Evolutionary conservation across 1,284 basidiomycete species (phyloP).

Genomic region (Ustilago sp.): DNA sequence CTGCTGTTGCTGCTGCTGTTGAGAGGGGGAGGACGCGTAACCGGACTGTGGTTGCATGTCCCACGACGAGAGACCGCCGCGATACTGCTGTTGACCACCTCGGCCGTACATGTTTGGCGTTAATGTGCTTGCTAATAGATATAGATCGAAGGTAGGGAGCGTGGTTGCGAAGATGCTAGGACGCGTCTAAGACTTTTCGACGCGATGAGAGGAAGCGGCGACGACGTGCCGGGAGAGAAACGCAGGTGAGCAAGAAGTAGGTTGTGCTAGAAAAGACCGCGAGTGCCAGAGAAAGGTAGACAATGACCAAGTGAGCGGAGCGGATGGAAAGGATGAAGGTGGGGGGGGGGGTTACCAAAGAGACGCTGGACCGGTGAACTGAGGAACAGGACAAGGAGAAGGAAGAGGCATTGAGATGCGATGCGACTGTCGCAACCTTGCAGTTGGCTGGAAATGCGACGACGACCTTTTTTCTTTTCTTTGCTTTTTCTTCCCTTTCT

Average conservation of each 20-base stretch:
- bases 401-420: conserved; percentile 1
- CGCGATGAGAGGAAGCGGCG: conserved; percentile 10
- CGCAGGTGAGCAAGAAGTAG: neutral
- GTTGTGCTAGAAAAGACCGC: neutral
- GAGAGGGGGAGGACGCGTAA: conserved; percentile 34
- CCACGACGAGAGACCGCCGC: conserved; percentile 44
- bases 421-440: conserved; percentile 1
- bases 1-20: conserved; percentile 44
- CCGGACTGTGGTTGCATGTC: conserved; percentile 41
- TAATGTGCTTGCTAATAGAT: neutral
- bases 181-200: conserved; percentile 9
- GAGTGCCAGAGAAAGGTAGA: neutral
- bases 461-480: neutral
- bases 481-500: neutral
- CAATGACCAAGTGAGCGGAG: neutral
- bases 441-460: neutral
- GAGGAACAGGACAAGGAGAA: neutral
- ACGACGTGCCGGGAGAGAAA: neutral
- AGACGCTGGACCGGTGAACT: neutral
- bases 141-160: neutral
- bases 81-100: conserved; percentile 46
- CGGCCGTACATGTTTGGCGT: conserved; percentile 40
- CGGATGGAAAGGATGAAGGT: neutral
- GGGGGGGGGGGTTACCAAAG: neutral
- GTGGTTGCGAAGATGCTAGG: neutral